A percentile compares a stretch with the other conserved stretches of the same genome.
Evolutionary conservation across 768 basidiomycete genomes (phyloP).

Genomic region (Mycena maculata): DNA sequence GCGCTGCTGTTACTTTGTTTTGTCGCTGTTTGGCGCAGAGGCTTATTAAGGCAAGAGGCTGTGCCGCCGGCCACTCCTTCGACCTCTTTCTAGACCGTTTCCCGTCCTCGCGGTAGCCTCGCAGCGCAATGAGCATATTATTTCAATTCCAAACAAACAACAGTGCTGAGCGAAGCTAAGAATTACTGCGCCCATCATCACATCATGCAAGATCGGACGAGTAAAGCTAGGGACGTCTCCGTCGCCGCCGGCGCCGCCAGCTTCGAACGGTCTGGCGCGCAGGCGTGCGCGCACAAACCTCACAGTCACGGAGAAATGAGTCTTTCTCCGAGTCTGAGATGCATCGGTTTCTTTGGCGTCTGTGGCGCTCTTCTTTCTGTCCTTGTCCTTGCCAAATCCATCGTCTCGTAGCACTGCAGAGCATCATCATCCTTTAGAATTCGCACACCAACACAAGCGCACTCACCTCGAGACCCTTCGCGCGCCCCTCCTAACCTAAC

Average conservation of each 20-base stretch:
- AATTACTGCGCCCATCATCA: conserved; percentile 28
- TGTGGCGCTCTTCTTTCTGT: no score
- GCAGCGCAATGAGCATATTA: neutral
- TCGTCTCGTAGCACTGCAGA: neutral
- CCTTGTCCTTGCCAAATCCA: neutral
- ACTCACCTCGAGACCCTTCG: conserved; percentile 8
- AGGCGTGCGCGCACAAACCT: no score
- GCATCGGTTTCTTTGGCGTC: neutral
- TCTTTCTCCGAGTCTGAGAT: conserved; percentile 32
- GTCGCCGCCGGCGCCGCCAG: no score
- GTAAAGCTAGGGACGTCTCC: conserved; percentile 20
- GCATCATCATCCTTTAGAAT: neutral
- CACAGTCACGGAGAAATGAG: conserved; percentile 31
- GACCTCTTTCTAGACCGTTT: conserved; percentile 20
- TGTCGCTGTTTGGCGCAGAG: conserved; percentile 37
- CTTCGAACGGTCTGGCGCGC: no score
- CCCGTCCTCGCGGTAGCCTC: no score
- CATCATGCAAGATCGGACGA: conserved; percentile 23
- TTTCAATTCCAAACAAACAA: conserved; percentile 27
- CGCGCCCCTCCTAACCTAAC: conserved; percentile 17
- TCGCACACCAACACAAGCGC: no score
- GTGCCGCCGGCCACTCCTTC: conserved; percentile 9
- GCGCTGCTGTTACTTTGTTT: conserved; percentile 55
- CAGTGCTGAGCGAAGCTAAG: conserved; percentile 18
- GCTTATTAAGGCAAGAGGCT: conserved; percentile 18